phyloP scores from a whole-genome alignment of 108 stramenopile genomes.

The Fragilaria radians region DNA sequence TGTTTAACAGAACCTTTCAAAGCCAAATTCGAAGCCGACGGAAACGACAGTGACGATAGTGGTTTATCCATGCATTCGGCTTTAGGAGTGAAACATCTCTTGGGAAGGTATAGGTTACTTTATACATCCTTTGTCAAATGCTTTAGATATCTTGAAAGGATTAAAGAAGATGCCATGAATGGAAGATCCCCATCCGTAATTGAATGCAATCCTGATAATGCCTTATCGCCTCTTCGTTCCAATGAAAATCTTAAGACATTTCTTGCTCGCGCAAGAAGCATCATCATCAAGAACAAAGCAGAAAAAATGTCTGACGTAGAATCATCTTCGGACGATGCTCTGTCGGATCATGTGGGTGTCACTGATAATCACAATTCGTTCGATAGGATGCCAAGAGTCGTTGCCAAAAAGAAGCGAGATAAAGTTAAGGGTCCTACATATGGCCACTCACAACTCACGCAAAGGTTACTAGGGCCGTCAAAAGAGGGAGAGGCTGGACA shows the following conservation, averaged over 20 bases:
- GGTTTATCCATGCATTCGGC: constrained; percentile 24
- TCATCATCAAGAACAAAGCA: constrained; percentile 18
- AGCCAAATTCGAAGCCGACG: constrained; percentile 43
- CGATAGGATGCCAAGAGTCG: background rate
- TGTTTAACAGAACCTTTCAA: constrained; percentile 77
- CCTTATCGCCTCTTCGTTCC: constrained; percentile 9
- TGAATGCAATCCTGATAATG: constrained; percentile 11
- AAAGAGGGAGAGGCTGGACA: constrained; percentile 26
- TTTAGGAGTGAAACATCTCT: constrained; percentile 28
- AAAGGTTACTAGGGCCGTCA: constrained; percentile 56
- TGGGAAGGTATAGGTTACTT: constrained; percentile 59
- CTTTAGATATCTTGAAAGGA: constrained; percentile 61
- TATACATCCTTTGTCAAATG: constrained; percentile 75
- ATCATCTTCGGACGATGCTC: background rate
- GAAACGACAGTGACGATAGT: constrained; percentile 11
- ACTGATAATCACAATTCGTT: background rate
- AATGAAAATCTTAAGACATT: constrained; percentile 29
- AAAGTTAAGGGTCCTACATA: constrained; percentile 23
- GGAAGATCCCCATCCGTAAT: constrained; percentile 43
- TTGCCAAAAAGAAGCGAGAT: constrained; percentile 13
- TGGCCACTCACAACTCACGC: constrained; percentile 64
- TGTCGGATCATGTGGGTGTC: background rate
- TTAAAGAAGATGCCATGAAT: constrained; percentile 56
- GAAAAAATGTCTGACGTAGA: background rate
- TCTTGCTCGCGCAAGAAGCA: constrained; percentile 24